Base-by-base conservation (phyloP, 441 rosid species). In the Jatropha multifida region DNA sequence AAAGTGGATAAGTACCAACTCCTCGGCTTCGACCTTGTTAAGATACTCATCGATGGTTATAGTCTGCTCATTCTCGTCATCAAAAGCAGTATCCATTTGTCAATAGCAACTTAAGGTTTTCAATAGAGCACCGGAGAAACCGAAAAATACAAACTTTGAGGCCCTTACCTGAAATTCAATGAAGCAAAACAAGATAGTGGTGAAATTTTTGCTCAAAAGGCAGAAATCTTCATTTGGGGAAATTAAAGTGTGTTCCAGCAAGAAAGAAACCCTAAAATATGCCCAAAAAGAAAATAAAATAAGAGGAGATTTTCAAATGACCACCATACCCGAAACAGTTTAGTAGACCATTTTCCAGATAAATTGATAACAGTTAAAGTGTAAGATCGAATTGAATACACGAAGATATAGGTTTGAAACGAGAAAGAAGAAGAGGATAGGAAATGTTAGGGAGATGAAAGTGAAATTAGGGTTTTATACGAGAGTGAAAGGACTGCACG, bases 41-140 rank as follows among this genome's bases (percentile, higher is more conserved):
- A 93, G 89, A 71, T 91, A 93, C 79, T 93, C 98, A 12, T 86
- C 55, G 75, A 93, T 90, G 51, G 97, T 81, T 26, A 90, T 64
- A 44, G 92, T 89, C 68, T 76, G 88, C 69, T 87, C 92, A 12
- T 78, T 83, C 12, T 93, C 97, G 11, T 90, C 90, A n/a, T 86
- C 97, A 61, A 89, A 86, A 68, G 23, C 83, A 14, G 77, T 86
- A 38, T 86, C 88, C 87, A 91, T 90, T 80, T 68, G 78, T 54
- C 51, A 58, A 49, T 51, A 44, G 8, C 8, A 65, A 46, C 37
- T 20, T 38, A n/a, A 13, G 32, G 3, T 10, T 13, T 17, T 38
- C 13, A 10, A 44, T 18, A 58, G 7, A 56, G n/a, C 5, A 42
- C 42, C 65, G 10, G 27, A 37, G 13, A 4, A 58, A 42, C 23